phyloP scores from a whole-genome alignment of 73 alveolate genomes.

The Paramecium pentaurelia region DNA sequence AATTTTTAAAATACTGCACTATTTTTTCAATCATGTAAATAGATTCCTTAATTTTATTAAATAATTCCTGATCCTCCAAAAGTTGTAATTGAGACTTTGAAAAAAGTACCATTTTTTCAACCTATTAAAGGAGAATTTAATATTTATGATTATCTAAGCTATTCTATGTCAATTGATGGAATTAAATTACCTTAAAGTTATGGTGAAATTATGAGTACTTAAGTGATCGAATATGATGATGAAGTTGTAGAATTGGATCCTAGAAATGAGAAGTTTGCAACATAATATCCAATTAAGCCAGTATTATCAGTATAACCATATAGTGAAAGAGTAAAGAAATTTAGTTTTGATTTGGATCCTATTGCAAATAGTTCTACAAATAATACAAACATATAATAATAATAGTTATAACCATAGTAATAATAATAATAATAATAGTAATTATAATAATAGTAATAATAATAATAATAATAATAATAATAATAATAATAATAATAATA shows the following conservation, averaged over 20 bases:
- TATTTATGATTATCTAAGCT: slow-evolving; percentile 45
- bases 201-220: slow-evolving; percentile 42
- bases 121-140: slow-evolving; percentile 29
- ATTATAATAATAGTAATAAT: neutral
- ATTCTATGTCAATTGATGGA: slow-evolving; percentile 45
- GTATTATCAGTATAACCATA: neutral
- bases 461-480: neutral
- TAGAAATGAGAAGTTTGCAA: neutral
- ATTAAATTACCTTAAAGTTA: slow-evolving; percentile 54
- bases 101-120: slow-evolving; percentile 35
- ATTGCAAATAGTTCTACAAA: neutral
- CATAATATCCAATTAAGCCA: neutral
- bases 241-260: neutral
- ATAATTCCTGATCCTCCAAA: slow-evolving; percentile 40
- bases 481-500: neutral
- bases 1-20: neutral
- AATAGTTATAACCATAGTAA: neutral
- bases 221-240: neutral
- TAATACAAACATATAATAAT: neutral
- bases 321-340: neutral
- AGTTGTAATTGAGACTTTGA: slow-evolving; percentile 14
- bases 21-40: neutral
- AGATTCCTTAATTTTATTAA: slow-evolving; percentile 30
- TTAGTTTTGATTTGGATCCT: neutral
- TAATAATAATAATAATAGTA: neutral